A percentile compares a stretch with the other conserved stretches of the same genome.
These are phyloP conservation scores for Pogostemon cablin DNA, from an alignment of 257 asterid species.

Conservation along the genomic window DNA sequence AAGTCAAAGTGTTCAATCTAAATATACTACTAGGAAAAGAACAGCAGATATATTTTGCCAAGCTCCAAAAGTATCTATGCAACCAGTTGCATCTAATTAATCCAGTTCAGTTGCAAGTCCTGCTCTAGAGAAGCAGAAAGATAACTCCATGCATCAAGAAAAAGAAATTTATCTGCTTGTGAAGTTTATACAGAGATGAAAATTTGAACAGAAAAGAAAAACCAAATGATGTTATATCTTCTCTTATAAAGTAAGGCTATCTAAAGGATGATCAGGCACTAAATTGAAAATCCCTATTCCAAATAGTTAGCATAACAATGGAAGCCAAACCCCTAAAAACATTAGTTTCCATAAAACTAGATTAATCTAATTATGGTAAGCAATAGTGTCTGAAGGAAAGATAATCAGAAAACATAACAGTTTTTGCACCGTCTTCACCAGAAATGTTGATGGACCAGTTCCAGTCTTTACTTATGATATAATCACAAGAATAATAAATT, in stretches of 20 bases:
- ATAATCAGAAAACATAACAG: conserved; percentile 16
- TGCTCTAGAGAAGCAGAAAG: conserved; percentile 18
- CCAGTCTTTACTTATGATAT: background rate
- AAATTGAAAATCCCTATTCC: conserved; percentile 1
- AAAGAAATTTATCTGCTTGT: conserved; percentile 21
- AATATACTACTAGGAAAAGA: background rate
- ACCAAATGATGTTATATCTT: conserved; percentile 3
- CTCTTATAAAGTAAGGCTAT: background rate
- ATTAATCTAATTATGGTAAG: conserved; percentile 14
- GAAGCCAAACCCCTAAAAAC: conserved; percentile 14
- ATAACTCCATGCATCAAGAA: conserved; percentile 7
- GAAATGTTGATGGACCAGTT: conserved; percentile 18
- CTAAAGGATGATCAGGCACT: conserved; percentile 1
- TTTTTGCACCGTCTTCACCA: conserved; percentile 12
- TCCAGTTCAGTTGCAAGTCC: conserved; percentile 26
- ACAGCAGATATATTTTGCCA: conserved; percentile 9
- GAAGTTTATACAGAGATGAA: background rate
- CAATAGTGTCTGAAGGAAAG: conserved; percentile 5
- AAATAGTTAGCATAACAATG: conserved; percentile 24
- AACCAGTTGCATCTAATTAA: conserved; percentile 5
- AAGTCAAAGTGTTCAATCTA: conserved; percentile 12
- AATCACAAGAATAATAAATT: background rate
- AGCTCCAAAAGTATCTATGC: conserved; percentile 15
- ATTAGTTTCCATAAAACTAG: background rate
- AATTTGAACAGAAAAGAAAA: conserved; percentile 16